A percentile compares a stretch with the other conserved stretches of the same genome.
phyloP scores from a whole-genome alignment of 139 green algal species.

The Haematococcus lacustris region DNA sequence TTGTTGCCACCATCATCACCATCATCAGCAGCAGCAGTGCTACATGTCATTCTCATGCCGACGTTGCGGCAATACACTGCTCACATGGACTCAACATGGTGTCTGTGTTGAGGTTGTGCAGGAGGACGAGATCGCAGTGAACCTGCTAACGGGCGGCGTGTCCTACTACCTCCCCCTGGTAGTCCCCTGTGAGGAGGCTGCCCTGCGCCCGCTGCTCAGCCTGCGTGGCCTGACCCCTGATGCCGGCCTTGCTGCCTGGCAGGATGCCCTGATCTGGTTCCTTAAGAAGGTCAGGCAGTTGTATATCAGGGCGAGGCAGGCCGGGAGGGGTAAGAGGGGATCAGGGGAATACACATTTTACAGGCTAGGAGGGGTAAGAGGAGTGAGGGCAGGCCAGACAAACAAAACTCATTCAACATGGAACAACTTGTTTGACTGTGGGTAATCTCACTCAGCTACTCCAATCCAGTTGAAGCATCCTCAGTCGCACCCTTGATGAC shows the following conservation, averaged over 20 bases:
- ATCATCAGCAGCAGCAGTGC: background rate
- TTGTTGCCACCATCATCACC: background rate
- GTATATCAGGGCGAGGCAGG: too few species aligned
- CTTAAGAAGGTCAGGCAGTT: constrained; percentile 15
- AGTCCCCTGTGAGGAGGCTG: constrained; percentile 24
- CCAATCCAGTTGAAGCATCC: too few species aligned
- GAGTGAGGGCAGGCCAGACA: too few species aligned
- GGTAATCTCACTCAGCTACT: too few species aligned
- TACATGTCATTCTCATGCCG: background rate
- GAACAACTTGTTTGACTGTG: too few species aligned
- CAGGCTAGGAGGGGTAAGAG: too few species aligned
- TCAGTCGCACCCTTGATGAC: too few species aligned
- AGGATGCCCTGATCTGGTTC: constrained; percentile 2
- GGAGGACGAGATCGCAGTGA: constrained; percentile 64
- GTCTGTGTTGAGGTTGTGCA: constrained; percentile 5
- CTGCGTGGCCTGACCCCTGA: background rate
- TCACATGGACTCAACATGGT: too few species aligned
- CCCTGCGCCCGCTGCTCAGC: constrained; percentile 6
- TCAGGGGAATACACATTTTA: too few species aligned
- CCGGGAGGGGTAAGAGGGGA: too few species aligned
- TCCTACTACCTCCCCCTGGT: constrained; percentile 51
- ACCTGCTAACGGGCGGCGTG: constrained; percentile 32
- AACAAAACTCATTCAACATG: too few species aligned
- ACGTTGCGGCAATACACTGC: background rate
- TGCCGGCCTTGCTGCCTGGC: background rate